These are phyloP conservation scores for Cladosporium sp. DNA, from an alignment of 2,329 filamentous ascomycete species.

Conservation along the genomic window DNA sequence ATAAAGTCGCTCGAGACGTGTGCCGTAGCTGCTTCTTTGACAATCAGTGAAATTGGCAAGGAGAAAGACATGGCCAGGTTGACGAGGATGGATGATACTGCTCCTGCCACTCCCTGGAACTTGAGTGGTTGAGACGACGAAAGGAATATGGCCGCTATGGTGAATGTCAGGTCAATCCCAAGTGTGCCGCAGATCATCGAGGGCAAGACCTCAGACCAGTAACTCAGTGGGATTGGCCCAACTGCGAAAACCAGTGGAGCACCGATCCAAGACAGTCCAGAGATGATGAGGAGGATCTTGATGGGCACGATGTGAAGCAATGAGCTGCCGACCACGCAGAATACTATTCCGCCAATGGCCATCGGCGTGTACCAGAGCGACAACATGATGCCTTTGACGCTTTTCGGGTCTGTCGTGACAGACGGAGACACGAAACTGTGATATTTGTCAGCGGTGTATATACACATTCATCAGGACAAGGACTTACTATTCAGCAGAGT, in stretches of 20 bases:
- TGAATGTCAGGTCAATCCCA: conserved; percentile 35
- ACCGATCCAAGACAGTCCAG: conserved; percentile 32
- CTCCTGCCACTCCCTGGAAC: conserved; percentile 33
- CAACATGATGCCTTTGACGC: conserved; percentile 26
- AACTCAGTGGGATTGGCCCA: conserved; percentile 27
- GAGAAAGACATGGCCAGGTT: conserved; percentile 35
- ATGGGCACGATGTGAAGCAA: conserved; percentile 30
- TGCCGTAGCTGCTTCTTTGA: conserved; percentile 2
- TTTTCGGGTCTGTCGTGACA: conserved; percentile 13
- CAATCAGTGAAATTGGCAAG: conserved; percentile 32
- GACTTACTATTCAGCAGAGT: conserved; percentile 23
- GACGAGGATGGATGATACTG: conserved; percentile 33
- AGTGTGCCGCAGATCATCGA: conserved; percentile 35
- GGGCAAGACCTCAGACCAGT: conserved; percentile 34
- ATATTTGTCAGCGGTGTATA: conserved; percentile 11
- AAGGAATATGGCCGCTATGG: conserved; percentile 31
- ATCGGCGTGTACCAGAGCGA: conserved; percentile 34
- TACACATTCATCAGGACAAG: too few relatives aligned
- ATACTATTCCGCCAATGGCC: conserved; percentile 30
- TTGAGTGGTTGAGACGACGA: conserved; percentile 28
- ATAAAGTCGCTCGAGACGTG: background rate
- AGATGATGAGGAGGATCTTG: conserved; percentile 28
- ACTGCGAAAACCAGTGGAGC: conserved; percentile 34
- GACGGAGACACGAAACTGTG: conserved; percentile 10
- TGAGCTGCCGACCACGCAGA: conserved; percentile 28